Base-by-base conservation (phyloP, 441 rosid species). In the Cnidoscolus chayamansa region DNA sequence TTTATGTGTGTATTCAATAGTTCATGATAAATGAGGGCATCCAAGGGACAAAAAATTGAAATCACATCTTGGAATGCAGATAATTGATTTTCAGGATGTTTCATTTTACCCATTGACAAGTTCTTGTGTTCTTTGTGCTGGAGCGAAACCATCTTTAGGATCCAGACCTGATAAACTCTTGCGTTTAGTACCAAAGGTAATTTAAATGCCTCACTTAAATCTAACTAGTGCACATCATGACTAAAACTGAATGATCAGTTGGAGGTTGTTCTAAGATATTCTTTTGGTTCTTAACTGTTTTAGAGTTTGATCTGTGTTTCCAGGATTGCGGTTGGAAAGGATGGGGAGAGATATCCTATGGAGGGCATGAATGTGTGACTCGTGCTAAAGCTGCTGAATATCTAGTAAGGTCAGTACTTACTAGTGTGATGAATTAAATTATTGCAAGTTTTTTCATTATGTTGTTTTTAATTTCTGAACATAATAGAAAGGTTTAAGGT, bases 301-400 rank as follows among this genome's bases (percentile, higher is more conserved):
- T 63, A 43, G 16, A 20, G 54, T 47, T 58, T 58, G 51, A 67
- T 45, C 61, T 47, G 81, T 53, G 43, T 80, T 72, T 63, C 65
- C 82, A 90, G 98, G 91, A 85, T 63, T 76, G 86, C 79, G 98
- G 98, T 68, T 94, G 98, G 98, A 89, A 92, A 85, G 81, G 80
- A 74, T 94, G 98, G 98, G 98, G 98, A 59, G 98, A 94, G 79
- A 88, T 94, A 80, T 94, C 98, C 0, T 94, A 94, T 83, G 96
- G 95, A 77, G 98, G 97, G 65, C 76, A 81, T 72, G 85, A 81
- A 77, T 84, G 92, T 75, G 81, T 89, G 59, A 78, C 81, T 81
- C 97, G 97, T 69, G 97, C 97, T 65, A 82, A 86, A 79, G 91
- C 94, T 70, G 93, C 98, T 70, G 98, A 94, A 72, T 86, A 81